Evolutionary conservation across 306 rosid genomes (phyloP), one percentile per base, ranked within the genome.

Genomic region (Inga oerstediana): DNA sequence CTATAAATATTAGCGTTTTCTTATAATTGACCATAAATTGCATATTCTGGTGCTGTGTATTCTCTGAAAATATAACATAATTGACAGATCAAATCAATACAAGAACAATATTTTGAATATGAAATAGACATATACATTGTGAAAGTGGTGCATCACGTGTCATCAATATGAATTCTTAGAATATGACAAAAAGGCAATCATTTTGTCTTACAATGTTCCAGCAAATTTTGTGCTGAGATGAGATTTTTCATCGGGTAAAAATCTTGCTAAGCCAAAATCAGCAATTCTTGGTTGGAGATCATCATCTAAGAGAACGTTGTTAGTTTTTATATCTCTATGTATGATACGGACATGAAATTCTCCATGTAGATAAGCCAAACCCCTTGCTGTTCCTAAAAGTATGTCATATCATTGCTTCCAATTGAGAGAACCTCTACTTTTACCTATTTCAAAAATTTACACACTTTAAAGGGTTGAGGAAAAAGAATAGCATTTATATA

Each of bases 41-140:
- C 93, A 86, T 92, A 92, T 44, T 92, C 97, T 0, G 97, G 97
- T 76, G 97, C 94, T 17, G 89, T 89, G 79, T 92, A 92, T 43
- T 94, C 97, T 86, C 97, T 91, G 72, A 61, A 20, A 69, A 27
- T 27, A 27, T 27, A 27, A 1, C n/a, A 20, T 58, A 3, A 3
- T n/a, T 8, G 12, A 58, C 9, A 11, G 5, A 19, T 19, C 1
- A 20, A 54, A 17, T 7, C 8, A 12, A 54, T 54, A 10, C 12
- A 54, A 20, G 62, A 54, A n/a, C 13, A 5, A 3, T 10, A 10
- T 24, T 10, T n/a, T 59, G 27, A 56, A 56, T 8, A 56, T 20
- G 62, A 59, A 22, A n/a, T 22, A 9, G 13, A 59, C 5, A 9
- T 22, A 22, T 3, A 24, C 32, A 59, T n/a, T 32, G 11, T 54